Conservation (phyloP, 2,329 filamentous ascomycete genomes). For the Monosporascus sp. region DNA sequence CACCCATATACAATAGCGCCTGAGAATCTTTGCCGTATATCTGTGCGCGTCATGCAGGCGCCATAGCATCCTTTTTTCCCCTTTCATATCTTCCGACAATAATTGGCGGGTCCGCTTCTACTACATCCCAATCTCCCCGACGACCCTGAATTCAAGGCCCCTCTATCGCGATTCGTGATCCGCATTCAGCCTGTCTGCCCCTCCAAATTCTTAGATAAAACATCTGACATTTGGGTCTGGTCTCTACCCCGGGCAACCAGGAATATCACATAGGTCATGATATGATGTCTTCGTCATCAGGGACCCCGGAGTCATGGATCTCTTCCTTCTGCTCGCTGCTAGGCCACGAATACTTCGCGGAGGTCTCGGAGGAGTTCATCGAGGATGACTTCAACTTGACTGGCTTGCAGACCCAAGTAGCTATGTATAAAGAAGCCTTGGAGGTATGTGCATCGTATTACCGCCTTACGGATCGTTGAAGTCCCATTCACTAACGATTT, state of each 20-base stretch:
- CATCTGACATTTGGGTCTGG: not conserved
- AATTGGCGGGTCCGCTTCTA: not conserved
- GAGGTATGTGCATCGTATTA: slow-evolving; percentile 50
- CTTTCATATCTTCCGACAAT: not conserved
- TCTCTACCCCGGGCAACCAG: not conserved
- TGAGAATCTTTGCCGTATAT: not conserved
- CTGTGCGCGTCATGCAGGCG: slow-evolving; percentile 20
- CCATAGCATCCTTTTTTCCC: slow-evolving; percentile 13
- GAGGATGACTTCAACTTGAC: slow-evolving; percentile 99
- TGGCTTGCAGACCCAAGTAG: slow-evolving; percentile 87
- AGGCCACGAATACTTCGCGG: slow-evolving; percentile 97
- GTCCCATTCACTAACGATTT: slow-evolving; percentile 6
- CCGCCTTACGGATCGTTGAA: slow-evolving; percentile 3
- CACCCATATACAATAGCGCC: not conserved
- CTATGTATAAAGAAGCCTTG: slow-evolving; percentile 97
- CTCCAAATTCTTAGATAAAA: not conserved
- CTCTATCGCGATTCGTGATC: not conserved
- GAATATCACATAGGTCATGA: slow-evolving; percentile 2
- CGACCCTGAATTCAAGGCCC: no score
- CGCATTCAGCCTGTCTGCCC: not conserved
- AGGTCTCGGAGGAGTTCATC: slow-evolving; percentile 98
- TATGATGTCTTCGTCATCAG: slow-evolving; percentile 56
- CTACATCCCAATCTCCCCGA: not conserved
- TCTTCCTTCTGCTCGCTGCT: slow-evolving; percentile 92
- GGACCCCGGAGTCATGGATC: slow-evolving; percentile 85